Conservation (phyloP, 1,139 yeast species). For the Pichia sp. region DNA sequence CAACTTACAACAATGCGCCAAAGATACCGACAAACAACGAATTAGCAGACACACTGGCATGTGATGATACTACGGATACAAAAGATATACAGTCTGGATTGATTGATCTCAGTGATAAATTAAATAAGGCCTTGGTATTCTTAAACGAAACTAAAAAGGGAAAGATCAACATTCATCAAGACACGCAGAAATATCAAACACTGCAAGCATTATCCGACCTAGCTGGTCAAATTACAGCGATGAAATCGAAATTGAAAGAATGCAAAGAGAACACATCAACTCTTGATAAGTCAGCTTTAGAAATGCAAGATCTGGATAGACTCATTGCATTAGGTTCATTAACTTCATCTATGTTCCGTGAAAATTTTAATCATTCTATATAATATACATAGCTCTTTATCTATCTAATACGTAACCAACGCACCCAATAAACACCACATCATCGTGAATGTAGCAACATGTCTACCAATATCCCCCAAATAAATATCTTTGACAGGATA, state of each 20-base stretch:
- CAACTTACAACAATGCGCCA: constrained; percentile 9
- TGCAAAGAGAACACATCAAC: background rate
- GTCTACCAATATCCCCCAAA: constrained; percentile 53
- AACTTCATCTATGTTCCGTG: constrained; percentile 12
- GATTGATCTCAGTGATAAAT: constrained; percentile 5
- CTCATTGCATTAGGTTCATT: constrained; percentile 10
- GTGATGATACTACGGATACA: too few species aligned
- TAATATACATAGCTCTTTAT: background rate
- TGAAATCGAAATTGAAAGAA: constrained; percentile 1
- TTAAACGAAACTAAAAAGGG: constrained; percentile 11
- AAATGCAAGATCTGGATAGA: constrained; percentile 3
- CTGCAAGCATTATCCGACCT: constrained; percentile 8
- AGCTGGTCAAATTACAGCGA: background rate
- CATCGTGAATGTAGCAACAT: constrained; percentile 71
- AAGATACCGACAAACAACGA: background rate
- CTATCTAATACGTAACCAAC: constrained; percentile 29
- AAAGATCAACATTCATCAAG: constrained; percentile 3
- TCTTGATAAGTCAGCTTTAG: background rate
- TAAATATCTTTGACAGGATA: constrained; percentile 57
- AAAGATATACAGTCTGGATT: constrained; percentile 1
- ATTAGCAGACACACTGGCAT: background rate
- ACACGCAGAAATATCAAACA: constrained; percentile 1
- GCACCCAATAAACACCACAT: constrained; percentile 87
- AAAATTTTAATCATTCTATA: constrained; percentile 8
- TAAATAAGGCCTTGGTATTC: constrained; percentile 11